Evolutionary conservation across 345 rosid species (phyloP).

Genomic region (Clausena lansium): DNA sequence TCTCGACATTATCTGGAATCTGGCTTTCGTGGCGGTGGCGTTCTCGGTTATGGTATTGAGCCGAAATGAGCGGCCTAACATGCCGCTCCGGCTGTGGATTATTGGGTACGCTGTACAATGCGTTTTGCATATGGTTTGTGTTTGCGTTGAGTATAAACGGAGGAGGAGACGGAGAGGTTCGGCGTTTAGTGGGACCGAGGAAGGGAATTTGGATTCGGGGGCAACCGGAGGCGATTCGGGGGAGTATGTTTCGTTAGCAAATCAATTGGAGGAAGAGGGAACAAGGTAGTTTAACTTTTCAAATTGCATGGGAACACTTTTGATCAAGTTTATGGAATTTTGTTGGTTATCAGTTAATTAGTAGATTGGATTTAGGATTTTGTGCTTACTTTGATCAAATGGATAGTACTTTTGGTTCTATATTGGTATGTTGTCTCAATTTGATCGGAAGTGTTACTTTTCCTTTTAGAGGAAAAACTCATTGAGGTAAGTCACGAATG

Average conservation of each 20-base stretch:
- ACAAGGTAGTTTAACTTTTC: slow-evolving; percentile 45
- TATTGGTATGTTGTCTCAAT: neutral
- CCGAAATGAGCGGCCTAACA: slow-evolving; percentile 53
- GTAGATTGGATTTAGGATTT: neutral
- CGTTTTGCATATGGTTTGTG: slow-evolving; percentile 80
- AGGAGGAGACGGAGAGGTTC: slow-evolving; percentile 49
- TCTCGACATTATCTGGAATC: slow-evolving; percentile 80
- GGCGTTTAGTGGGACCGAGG: slow-evolving; percentile 5
- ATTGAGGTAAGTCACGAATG: neutral
- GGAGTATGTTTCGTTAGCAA: slow-evolving; percentile 55
- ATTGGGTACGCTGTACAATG: slow-evolving; percentile 82
- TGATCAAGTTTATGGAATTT: neutral
- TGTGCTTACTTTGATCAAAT: neutral
- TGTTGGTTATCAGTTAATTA: neutral
- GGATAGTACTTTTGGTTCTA: neutral
- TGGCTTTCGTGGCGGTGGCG: slow-evolving; percentile 81
- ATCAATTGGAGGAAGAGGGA: slow-evolving; percentile 59
- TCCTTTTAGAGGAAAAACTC: neutral
- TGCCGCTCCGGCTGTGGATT: slow-evolving; percentile 89
- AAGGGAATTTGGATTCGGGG: slow-evolving; percentile 40
- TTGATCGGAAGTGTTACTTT: neutral
- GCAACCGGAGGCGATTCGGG: slow-evolving; percentile 42
- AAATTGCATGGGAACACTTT: neutral
- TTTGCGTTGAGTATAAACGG: slow-evolving; percentile 72
- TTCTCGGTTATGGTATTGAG: slow-evolving; percentile 56